Evolutionary conservation across 345 rosid genomes (phyloP).

Genomic region (Excoecaria cochinchinensis): DNA sequence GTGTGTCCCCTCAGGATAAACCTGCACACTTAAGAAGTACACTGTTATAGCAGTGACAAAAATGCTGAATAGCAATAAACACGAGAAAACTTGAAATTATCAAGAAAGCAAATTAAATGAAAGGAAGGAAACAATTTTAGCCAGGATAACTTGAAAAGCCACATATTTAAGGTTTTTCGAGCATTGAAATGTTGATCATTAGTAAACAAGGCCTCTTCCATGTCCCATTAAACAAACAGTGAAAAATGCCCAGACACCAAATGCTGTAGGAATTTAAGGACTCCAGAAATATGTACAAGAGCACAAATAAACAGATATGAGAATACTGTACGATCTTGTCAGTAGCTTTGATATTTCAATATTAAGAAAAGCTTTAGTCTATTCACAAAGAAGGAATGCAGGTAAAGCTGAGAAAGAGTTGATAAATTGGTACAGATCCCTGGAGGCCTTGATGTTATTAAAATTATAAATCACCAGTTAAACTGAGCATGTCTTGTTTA

Average conservation of each 20-base stretch:
- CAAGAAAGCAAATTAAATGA: not conserved
- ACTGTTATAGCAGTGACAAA: not conserved
- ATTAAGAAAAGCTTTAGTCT: not conserved
- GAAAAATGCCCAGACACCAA: not conserved
- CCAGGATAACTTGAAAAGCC: not conserved
- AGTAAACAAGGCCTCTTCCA: not conserved
- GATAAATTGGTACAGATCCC: not conserved
- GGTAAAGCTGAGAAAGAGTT: not conserved
- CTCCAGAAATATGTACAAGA: not conserved
- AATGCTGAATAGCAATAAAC: not conserved
- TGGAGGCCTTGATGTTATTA: not conserved
- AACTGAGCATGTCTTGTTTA: not conserved
- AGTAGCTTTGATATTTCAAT: not conserved
- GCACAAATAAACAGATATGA: not conserved
- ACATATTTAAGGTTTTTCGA: not conserved
- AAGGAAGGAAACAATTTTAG: not conserved
- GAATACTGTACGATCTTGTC: not conserved
- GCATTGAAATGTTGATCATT: not conserved
- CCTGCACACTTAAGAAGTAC: conserved; percentile 41
- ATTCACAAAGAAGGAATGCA: not conserved
- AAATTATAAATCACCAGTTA: not conserved
- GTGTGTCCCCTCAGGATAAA: conserved; percentile 94
- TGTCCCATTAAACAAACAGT: not conserved
- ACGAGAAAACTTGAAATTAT: not conserved
- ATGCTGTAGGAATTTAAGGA: not conserved